phyloP scores from a whole-genome alignment of 345 rosid genomes.

The Acer negundo region DNA sequence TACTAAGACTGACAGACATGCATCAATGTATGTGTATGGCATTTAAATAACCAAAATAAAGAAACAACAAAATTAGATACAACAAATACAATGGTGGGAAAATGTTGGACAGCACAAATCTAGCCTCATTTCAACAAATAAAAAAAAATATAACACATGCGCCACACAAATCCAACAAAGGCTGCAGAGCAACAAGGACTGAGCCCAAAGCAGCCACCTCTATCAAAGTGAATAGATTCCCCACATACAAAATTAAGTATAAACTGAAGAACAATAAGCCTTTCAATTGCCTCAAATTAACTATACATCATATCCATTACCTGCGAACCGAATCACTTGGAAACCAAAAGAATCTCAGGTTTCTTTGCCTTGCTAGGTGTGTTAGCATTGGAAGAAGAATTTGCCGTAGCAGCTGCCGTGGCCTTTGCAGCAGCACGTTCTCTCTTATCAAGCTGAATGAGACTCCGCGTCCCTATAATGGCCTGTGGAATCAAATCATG shows the following conservation, averaged over 20 bases:
- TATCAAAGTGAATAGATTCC: background rate
- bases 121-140: too few relatives aligned
- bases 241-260: background rate
- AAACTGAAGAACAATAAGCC: background rate
- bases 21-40: background rate
- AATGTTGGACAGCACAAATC: too few relatives aligned
- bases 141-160: background rate
- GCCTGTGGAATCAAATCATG: constrained; percentile 95
- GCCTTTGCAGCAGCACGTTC: constrained; percentile 52
- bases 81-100: background rate
- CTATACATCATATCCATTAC: constrained; percentile 31
- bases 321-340: constrained; percentile 61
- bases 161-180: background rate
- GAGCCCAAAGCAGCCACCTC: background rate
- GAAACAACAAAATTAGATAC: background rate
- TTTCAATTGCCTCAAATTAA: constrained; percentile 10
- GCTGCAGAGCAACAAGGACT: background rate
- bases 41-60: background rate
- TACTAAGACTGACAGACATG: background rate
- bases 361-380: constrained; percentile 85
- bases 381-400: constrained; percentile 65
- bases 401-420: constrained; percentile 25
- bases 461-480: constrained; percentile 76
- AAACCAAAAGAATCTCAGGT: constrained; percentile 82
- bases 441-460: constrained; percentile 81